Evolutionary conservation across 495 filamentous ascomycete species (phyloP).

Genomic region (Penicillium simplicissimum): DNA sequence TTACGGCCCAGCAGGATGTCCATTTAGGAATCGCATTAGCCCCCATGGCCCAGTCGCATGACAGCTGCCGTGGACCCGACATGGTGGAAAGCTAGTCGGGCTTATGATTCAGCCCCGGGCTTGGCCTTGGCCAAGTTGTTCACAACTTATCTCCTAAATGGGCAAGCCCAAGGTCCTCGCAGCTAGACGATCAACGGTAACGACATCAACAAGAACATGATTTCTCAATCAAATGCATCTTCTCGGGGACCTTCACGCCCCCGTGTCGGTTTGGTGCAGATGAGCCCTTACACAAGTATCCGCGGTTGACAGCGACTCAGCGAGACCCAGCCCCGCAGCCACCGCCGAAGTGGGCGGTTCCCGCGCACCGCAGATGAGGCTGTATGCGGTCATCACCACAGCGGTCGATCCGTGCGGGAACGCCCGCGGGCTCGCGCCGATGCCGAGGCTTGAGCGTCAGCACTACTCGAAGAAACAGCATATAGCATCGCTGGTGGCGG

Average conservation of each 20-base stretch:
- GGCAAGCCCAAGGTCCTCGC: background rate
- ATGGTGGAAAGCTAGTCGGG: background rate
- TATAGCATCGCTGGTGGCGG: background rate
- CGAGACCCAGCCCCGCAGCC: constrained; percentile 1
- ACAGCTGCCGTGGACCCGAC: constrained; percentile 2
- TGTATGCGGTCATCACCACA: constrained; percentile 6
- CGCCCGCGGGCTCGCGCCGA: constrained; percentile 10
- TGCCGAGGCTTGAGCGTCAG: constrained; percentile 6
- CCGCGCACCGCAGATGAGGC: constrained; percentile 10
- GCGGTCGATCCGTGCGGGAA: constrained; percentile 18
- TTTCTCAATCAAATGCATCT: background rate
- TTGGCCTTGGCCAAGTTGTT: background rate
- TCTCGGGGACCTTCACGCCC: background rate
- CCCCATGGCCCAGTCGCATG: background rate
- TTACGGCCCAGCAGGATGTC: background rate
- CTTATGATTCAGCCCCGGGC: background rate
- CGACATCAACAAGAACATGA: background rate
- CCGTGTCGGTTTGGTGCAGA: background rate
- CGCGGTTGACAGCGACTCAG: background rate
- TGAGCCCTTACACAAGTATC: background rate
- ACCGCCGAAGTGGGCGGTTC: background rate
- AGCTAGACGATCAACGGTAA: background rate
- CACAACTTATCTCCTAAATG: background rate
- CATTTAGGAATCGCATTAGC: constrained; percentile 1
- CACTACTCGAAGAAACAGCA: background rate